Percentiles rank a stretch among this genome's conserved stretches.
Evolutionary conservation across 768 basidiomycete genomes (phyloP).

Genomic region (Termitomyces sp.): DNA sequence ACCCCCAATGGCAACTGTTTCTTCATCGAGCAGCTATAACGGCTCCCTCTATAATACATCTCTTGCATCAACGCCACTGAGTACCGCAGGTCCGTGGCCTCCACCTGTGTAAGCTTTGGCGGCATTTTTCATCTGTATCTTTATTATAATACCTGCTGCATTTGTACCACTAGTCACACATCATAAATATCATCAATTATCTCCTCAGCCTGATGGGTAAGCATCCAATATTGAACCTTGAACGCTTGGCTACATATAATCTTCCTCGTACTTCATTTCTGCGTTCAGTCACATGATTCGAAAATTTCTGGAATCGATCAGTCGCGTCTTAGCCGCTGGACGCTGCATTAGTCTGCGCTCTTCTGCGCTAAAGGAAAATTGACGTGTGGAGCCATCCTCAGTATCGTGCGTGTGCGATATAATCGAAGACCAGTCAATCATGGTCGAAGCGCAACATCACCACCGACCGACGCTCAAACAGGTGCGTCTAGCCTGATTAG

Average conservation of each 20-base stretch:
- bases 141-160: conserved; percentile 11
- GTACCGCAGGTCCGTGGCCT: conserved; percentile 8
- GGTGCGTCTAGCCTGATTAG: conserved; percentile 26
- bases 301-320: conserved; percentile 10
- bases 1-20: conserved; percentile 21
- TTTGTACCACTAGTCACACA: conserved; percentile 15
- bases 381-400: background rate
- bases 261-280: background rate
- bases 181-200: conserved; percentile 5
- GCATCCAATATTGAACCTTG: too few species aligned
- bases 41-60: conserved; percentile 31
- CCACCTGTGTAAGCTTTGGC: conserved; percentile 3
- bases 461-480: conserved; percentile 85
- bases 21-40: conserved; percentile 29
- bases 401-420: background rate
- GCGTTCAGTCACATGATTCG: conserved; percentile 10
- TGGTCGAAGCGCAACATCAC: conserved; percentile 50
- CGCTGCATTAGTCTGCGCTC: too few species aligned
- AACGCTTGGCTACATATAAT: too few species aligned
- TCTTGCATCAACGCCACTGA: conserved; percentile 23
- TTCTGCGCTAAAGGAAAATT: background rate
- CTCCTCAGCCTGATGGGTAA: too few species aligned
- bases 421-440: conserved; percentile 11
- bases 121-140: conserved; percentile 6
- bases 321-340: too few species aligned